These are phyloP conservation scores for Candida odintsovae DNA, from an alignment of 805 yeast species.

Conservation along the genomic window DNA sequence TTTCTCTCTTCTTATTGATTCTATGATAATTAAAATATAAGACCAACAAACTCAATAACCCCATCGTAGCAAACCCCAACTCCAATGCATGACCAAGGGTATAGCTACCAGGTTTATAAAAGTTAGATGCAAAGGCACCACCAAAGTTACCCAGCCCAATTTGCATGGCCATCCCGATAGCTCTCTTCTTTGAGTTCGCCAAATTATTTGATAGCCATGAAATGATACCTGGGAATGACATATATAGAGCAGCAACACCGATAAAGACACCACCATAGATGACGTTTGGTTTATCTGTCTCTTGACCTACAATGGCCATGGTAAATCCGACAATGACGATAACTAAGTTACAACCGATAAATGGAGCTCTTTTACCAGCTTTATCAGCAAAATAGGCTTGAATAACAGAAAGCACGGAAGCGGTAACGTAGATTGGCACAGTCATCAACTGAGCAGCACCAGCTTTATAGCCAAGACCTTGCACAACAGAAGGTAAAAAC, in stretches of 20 bases:
- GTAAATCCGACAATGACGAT: conserved; percentile 31
- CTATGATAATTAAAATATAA: conserved; percentile 19
- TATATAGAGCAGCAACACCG: conserved; percentile 26
- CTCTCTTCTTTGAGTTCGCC: conserved; percentile 30
- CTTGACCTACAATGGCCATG: conserved; percentile 25
- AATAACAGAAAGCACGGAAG: conserved; percentile 22
- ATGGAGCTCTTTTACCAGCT: conserved; percentile 26
- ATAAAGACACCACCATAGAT: conserved; percentile 30
- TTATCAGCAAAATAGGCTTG: conserved; percentile 24
- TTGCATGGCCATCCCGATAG: conserved; percentile 32
- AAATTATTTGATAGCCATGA: conserved; percentile 31
- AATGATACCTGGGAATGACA: conserved; percentile 29
- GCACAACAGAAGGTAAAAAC: conserved; percentile 38
- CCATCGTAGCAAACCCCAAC: conserved; percentile 29
- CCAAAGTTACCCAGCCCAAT: conserved; percentile 32
- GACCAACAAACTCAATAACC: conserved; percentile 20
- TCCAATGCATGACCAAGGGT: conserved; percentile 28
- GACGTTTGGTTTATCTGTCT: conserved; percentile 19
- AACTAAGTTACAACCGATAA: conserved; percentile 20
- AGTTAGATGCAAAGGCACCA: conserved; percentile 30
- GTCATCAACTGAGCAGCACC: conserved; percentile 36
- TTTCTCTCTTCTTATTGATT: conserved; percentile 21
- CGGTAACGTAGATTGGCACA: conserved; percentile 35
- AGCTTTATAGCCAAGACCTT: conserved; percentile 32
- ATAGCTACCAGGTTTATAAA: conserved; percentile 27